A percentile compares a stretch with the other conserved stretches of the same genome.
phyloP scores from a whole-genome alignment of 108 stramenopile genomes.

The Discostella stelligeroides region DNA sequence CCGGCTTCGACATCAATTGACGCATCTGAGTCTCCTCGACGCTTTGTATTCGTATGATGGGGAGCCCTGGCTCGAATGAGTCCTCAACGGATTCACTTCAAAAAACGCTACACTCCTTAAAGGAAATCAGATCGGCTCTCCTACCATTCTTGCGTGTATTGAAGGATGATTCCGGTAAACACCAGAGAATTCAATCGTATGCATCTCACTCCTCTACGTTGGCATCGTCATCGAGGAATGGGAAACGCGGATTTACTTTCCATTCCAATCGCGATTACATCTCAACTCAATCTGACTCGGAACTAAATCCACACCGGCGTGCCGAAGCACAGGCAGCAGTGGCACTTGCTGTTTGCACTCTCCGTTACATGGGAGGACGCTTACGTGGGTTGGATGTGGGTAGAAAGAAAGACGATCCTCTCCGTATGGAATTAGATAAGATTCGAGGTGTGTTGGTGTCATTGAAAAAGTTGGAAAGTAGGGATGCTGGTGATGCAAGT shows the following conservation, averaged over 20 bases:
- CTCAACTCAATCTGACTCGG: not conserved
- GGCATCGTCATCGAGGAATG: no score
- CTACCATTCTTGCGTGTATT: conserved; percentile 33
- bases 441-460: conserved; percentile 69
- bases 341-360: conserved; percentile 75
- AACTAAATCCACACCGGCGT: conserved; percentile 21
- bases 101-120: conserved; percentile 39
- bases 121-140: conserved; percentile 37
- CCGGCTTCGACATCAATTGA: no score
- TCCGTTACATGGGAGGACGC: conserved; percentile 80
- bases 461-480: conserved; percentile 29
- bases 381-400: conserved; percentile 67
- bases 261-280: not conserved
- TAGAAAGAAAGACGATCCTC: conserved; percentile 62
- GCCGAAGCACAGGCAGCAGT: conserved; percentile 68
- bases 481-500: not conserved
- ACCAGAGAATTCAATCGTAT: not conserved
- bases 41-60: conserved; percentile 1
- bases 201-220: no score
- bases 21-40: no score
- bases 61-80: conserved; percentile 11
- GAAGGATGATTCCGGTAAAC: conserved; percentile 14
- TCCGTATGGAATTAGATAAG: conserved; percentile 72
- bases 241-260: not conserved
- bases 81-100: conserved; percentile 30